These are phyloP conservation scores for Chaetomidium leptoderma DNA, from an alignment of 495 filamentous ascomycete species.

Conservation along the genomic window DNA sequence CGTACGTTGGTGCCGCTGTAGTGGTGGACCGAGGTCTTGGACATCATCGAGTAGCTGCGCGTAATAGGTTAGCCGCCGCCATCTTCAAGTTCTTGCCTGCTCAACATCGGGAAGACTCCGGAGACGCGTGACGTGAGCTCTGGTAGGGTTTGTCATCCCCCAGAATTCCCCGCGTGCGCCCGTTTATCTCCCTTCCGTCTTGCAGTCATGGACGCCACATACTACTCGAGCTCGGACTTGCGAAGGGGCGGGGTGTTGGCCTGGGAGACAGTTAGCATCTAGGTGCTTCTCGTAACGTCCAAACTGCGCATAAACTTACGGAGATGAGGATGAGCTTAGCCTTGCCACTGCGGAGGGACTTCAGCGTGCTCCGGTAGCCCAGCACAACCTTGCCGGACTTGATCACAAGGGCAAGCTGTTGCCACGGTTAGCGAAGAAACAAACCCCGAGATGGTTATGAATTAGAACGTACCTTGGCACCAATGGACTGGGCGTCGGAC, in stretches of 20 bases:
- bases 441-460: neutral
- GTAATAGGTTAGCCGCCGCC: slow-evolving; percentile 24
- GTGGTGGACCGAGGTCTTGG: slow-evolving; percentile 92
- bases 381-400: slow-evolving; percentile 80
- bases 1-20: slow-evolving; percentile 97
- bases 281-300: slow-evolving; percentile 5
- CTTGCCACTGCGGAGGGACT: slow-evolving; percentile 84
- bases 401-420: slow-evolving; percentile 79
- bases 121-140: neutral
- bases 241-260: slow-evolving; percentile 94
- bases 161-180: neutral
- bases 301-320: slow-evolving; percentile 26
- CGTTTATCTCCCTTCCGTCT: neutral
- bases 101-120: neutral
- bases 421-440: slow-evolving; percentile 5
- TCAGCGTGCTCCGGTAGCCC: slow-evolving; percentile 94
- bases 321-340: slow-evolving; percentile 63
- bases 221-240: slow-evolving; percentile 85
- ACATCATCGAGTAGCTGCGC: slow-evolving; percentile 72
- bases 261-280: slow-evolving; percentile 52
- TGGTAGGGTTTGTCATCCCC: neutral
- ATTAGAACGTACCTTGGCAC: slow-evolving; percentile 53
- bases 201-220: slow-evolving; percentile 2
- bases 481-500: slow-evolving; percentile 88
- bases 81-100: neutral